Percentiles rank a stretch among this genome's conserved stretches.
Evolutionary conservation across 1,139 yeast species (phyloP).

Genomic region (Scheffersomyces segobiensis): DNA sequence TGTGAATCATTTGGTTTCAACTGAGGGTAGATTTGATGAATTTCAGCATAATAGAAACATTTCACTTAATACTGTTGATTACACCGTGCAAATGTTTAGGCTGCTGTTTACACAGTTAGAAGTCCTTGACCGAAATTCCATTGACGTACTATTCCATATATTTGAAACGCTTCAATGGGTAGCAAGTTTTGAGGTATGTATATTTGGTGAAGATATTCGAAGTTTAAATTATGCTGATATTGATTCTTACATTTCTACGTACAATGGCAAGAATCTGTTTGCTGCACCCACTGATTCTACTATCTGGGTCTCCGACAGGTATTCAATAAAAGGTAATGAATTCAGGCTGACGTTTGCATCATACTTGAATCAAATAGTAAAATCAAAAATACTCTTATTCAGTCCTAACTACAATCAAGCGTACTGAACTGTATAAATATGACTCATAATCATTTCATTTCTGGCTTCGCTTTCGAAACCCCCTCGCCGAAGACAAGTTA

Average conservation of each 20-base stretch:
- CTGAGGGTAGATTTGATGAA: no score
- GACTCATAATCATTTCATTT: not conserved
- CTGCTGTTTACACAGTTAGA: not conserved
- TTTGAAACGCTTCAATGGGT: not conserved
- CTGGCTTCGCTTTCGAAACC: no score
- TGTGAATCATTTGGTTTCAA: no score
- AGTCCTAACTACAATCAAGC: not conserved
- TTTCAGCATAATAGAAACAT: no score
- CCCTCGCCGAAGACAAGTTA: slow-evolving; percentile 59
- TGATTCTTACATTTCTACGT: not conserved
- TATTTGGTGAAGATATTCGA: not conserved
- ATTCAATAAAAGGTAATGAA: slow-evolving; percentile 41
- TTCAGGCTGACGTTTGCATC: not conserved
- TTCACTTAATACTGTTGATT: no score
- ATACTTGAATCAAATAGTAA: no score
- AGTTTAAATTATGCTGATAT: not conserved
- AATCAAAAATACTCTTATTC: not conserved
- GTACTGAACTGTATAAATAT: not conserved
- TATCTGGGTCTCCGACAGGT: no score
- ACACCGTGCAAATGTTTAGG: no score
- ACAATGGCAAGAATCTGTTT: no score
- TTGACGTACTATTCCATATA: not conserved
- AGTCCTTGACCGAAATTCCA: not conserved
- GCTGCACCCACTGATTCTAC: no score
- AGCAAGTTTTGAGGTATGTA: not conserved